phyloP scores from a whole-genome alignment of 345 rosid genomes.

The Clausena lansium region DNA sequence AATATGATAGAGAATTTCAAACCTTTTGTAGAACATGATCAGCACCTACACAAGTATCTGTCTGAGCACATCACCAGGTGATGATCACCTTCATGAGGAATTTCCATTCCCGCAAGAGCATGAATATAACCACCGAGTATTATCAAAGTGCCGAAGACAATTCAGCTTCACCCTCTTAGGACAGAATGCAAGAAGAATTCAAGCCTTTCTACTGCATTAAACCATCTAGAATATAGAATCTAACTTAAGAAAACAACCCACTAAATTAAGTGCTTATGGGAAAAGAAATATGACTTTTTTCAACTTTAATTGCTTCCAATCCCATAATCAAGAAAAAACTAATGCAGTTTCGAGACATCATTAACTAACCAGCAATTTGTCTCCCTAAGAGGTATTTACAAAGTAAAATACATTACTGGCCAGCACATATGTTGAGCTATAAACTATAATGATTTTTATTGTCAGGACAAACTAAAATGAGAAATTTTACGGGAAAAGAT shows the following conservation, averaged over 20 bases:
- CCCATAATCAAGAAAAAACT: not conserved
- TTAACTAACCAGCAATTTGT: not conserved
- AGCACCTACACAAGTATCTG: constrained; percentile 57
- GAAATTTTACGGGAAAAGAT: not conserved
- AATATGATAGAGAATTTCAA: constrained; percentile 30
- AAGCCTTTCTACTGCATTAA: not conserved
- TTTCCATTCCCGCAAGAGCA: constrained; percentile 56
- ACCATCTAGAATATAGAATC: not conserved
- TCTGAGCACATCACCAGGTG: constrained; percentile 53
- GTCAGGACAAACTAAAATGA: not conserved
- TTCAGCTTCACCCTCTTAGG: not conserved
- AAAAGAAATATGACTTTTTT: not conserved
- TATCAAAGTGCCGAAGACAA: constrained; percentile 1
- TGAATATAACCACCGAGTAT: constrained; percentile 13
- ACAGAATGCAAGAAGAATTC: not conserved
- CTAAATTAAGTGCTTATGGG: not conserved
- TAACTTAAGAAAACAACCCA: not conserved
- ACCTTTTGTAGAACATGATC: constrained; percentile 84
- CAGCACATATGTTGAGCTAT: not conserved
- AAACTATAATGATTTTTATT: not conserved
- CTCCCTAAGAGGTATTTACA: not conserved
- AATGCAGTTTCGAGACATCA: not conserved
- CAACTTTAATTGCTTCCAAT: not conserved
- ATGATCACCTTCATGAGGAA: constrained; percentile 52
- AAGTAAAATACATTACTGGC: not conserved